A percentile compares a stretch with the other conserved stretches of the same genome.
These are phyloP conservation scores for Neocatenulostroma microsporum DNA, from an alignment of 2,329 filamentous ascomycete species.

Conservation along the genomic window DNA sequence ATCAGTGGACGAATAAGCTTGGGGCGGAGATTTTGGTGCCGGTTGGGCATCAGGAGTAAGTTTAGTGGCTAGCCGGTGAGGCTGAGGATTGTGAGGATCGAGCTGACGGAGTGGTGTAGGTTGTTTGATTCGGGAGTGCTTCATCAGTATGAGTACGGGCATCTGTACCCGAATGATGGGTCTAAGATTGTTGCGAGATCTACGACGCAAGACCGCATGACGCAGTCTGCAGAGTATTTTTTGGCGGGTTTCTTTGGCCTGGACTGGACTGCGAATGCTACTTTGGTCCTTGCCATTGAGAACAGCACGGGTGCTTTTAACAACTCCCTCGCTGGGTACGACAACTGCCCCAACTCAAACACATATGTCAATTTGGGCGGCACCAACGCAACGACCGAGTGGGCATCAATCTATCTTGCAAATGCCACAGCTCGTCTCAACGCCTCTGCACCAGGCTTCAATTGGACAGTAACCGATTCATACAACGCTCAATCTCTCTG, in stretches of 20 bases:
- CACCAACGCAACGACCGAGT: conserved; percentile 48
- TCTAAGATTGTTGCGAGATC: conserved; percentile 52
- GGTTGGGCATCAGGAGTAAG: conserved; percentile 62
- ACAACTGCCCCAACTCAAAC: conserved; percentile 57
- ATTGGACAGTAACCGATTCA: conserved; percentile 57
- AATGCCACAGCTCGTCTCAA: conserved; percentile 56
- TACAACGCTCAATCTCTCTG: conserved; percentile 66
- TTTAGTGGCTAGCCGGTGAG: too few relatives aligned
- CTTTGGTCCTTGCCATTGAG: conserved; percentile 66
- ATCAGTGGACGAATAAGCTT: conserved; percentile 60
- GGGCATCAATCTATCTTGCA: conserved; percentile 57
- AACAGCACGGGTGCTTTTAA: conserved; percentile 40
- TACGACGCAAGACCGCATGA: conserved; percentile 69
- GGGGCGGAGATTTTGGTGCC: conserved; percentile 66
- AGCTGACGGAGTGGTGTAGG: too few relatives aligned
- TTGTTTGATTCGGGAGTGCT: conserved; percentile 56
- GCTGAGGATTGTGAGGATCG: too few relatives aligned
- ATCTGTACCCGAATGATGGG: conserved; percentile 52
- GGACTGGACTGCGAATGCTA: conserved; percentile 25
- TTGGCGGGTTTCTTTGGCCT: conserved; percentile 65
- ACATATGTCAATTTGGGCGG: conserved; percentile 43
- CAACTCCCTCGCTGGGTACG: conserved; percentile 61
- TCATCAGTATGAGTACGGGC: conserved; percentile 65
- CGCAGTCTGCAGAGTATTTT: conserved; percentile 68
- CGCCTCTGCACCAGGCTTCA: conserved; percentile 30